Evolutionary conservation across 805 yeast genomes (phyloP), one percentile per base, ranked within the genome.

Genomic region (Ogataea nitratoaversa): DNA sequence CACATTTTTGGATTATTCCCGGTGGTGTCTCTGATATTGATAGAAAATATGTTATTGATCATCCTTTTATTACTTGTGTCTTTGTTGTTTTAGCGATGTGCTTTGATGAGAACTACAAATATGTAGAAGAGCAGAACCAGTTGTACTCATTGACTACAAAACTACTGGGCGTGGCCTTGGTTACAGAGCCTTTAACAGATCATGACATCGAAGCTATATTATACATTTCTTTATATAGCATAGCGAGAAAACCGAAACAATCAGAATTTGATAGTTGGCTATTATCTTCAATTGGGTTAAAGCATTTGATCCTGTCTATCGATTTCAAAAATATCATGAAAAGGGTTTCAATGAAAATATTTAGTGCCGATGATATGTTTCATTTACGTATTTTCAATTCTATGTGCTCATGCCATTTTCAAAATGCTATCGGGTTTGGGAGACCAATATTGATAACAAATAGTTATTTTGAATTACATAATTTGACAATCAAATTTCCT

Each of bases 1-100:
- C 82, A 3, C 80, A 75, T 49, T 74, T 72, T 51, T 78, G 82
- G 79, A 75, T 78, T 33, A 71, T 76, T 5, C 82, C 82, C 2
- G 82, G 81, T 9, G 82, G 81, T 5, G 66, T 76, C n/a, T 72
- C 67, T 28, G 67, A 66, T 24, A 67, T 77, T 11, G 64, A 70
- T 30, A 54, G 67, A 29, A 59, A 60, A 9, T 78, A 72, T 51
- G 81, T 73, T 4, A 48, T 59, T 14, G 63, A 66, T 24, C 81
- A 77, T 54, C 74, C 79, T 3, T 76, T 77, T 44, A 76, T 74
- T 18, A 63, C 79, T 0, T 72, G 79, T 43, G 79, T 74, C 1
- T 74, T 71, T 57, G 75, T 72, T 3, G 59, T 74, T 18, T 58
- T 76, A 37, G 77, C 79, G 0, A 75, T 74, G 79, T 70, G 75